Evolutionary conservation across 192 early-diverging fungal genomes (phyloP).

Genomic region (Chytriomyces sp.): DNA sequence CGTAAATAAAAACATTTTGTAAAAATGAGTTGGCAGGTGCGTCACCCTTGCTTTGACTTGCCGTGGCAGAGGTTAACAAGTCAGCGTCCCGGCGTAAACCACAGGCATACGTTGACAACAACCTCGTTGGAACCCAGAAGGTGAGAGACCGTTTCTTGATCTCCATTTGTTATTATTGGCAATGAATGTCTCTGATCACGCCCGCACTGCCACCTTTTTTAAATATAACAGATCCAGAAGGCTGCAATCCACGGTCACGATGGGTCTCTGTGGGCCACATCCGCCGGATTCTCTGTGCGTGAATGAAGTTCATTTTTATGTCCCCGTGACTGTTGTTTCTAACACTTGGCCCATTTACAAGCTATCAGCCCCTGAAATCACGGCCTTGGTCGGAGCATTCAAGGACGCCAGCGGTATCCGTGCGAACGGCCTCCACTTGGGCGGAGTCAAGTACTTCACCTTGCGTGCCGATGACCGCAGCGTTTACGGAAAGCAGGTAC

Average conservation of each 20-base stretch:
- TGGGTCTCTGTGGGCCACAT: constrained; percentile 82
- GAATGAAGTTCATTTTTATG: constrained; percentile 1
- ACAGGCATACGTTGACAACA: constrained; percentile 83
- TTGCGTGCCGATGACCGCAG: constrained; percentile 65
- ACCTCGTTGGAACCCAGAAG: constrained; percentile 76
- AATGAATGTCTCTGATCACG: background rate
- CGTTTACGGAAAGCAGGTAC: constrained; percentile 83
- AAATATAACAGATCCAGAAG: constrained; percentile 43
- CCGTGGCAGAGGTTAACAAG: background rate
- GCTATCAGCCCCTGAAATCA: constrained; percentile 62
- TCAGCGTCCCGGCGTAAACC: constrained; percentile 46
- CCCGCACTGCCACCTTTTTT: background rate
- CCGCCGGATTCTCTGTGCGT: constrained; percentile 72
- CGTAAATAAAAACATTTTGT: constrained; percentile 4
- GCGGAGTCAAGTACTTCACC: constrained; percentile 76
- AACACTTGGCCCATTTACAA: constrained; percentile 35
- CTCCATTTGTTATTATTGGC: background rate
- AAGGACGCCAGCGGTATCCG: constrained; percentile 56
- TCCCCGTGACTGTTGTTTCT: background rate
- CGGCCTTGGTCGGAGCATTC: constrained; percentile 68
- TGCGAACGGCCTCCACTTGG: constrained; percentile 70
- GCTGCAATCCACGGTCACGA: constrained; percentile 86
- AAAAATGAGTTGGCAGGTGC: constrained; percentile 35
- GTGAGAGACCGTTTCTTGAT: constrained; percentile 36
- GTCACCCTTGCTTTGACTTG: constrained; percentile 12